Conservation (phyloP, 352 stramenopile genomes). For the Globisporangium nagaii region DNA sequence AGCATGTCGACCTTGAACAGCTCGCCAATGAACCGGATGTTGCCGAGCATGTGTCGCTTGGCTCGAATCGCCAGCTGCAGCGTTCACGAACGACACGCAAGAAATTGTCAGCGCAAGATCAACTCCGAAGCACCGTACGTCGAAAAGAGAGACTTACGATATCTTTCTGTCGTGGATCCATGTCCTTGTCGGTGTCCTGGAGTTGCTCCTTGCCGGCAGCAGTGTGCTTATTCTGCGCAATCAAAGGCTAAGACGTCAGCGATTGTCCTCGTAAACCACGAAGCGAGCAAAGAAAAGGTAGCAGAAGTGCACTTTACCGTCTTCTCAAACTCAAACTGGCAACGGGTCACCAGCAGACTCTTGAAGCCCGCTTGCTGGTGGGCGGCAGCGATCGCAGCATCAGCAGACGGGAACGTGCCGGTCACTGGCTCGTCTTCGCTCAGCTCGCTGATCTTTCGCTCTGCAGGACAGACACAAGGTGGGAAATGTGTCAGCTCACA, state of each 20-base stretch:
- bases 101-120: neutral
- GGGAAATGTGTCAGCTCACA: too few species aligned
- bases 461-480: constrained; percentile 18
- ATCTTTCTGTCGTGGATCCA: constrained; percentile 45
- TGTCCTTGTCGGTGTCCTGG: constrained; percentile 29
- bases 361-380: constrained; percentile 61
- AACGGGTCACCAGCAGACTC: constrained; percentile 65
- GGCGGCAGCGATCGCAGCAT: constrained; percentile 41
- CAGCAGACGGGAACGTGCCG: constrained; percentile 50
- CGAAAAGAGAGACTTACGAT: too few species aligned
- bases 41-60: constrained; percentile 79
- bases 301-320: constrained; percentile 20
- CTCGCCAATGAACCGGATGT: constrained; percentile 86
- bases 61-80: constrained; percentile 44
- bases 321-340: constrained; percentile 82
- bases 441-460: constrained; percentile 44
- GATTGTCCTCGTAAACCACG: neutral
- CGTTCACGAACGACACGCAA: neutral
- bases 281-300: neutral
- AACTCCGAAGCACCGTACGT: neutral
- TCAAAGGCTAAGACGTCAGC: neutral
- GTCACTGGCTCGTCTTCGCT: constrained; percentile 58
- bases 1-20: constrained; percentile 85
- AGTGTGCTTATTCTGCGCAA: constrained; percentile 42
- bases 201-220: constrained; percentile 25